Evolutionary conservation across 495 filamentous ascomycete genomes (phyloP), one percentile per base, ranked within the genome.

Genomic region (Lophium mytilinum): DNA sequence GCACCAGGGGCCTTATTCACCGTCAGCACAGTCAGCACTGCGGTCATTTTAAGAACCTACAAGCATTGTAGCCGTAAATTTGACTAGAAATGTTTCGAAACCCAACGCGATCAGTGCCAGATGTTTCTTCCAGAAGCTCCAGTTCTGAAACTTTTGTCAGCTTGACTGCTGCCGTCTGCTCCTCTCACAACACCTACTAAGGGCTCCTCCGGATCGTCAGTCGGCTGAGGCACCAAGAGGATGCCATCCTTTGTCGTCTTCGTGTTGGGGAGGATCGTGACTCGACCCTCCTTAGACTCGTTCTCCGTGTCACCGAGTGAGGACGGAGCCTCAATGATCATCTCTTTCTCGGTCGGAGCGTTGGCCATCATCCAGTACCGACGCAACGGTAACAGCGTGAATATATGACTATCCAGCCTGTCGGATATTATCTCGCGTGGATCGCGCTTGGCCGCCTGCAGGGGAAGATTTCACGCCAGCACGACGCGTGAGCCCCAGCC

Each of bases 171-270:
- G 3, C 12, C 19, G 11, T 9, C 24, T 12, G 24, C 9, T 49
- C 9, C 11, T 12, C 5, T 12, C 5, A 2, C 11, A 24, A 49
- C 24, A 53, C 50, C 46, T 47, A 55, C 52, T n/a, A 55, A 39
- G 3, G 52, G 39, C 18, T 45, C 37, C 6, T 55, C 40, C 9
- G 52, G 52, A 18, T 55, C 51, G 18, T 55, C 52, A 15, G 34
- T 55, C 21, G 52, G 52, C 33, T 55, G 52, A 19, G 52, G 52
- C 18, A 55, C 46, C 19, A 55, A 24, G 1, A 55, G 39, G 18
- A 55, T 55, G 21, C 52, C 52, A 33, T 55, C 52, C 18, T 46
- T 47, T 7, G 52, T 55, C 17, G 52, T 55, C 52, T 46, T 55
- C 17, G 17, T 37, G 9, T 34, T 53, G 14, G 50, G 9, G 4